These are phyloP conservation scores for Globisporangium takayamanum DNA, from an alignment of 352 stramenopile species.

Conservation along the genomic window DNA sequence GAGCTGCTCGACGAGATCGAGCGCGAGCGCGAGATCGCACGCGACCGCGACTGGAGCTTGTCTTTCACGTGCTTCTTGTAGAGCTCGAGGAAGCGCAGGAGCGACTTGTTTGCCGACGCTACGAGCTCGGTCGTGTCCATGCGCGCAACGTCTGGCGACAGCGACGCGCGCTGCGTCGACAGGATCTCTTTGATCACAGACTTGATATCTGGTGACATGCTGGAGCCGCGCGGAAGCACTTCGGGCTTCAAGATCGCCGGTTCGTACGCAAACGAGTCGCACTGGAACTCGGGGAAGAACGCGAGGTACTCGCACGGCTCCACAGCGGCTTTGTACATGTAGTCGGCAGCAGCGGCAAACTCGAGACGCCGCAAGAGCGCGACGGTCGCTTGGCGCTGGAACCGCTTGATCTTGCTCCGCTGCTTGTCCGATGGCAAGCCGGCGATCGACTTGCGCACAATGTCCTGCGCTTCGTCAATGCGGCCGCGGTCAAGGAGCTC, in stretches of 20 bases:
- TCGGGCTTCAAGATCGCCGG: slow-evolving; percentile 77
- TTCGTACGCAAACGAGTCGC: slow-evolving; percentile 78
- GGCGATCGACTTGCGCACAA: slow-evolving; percentile 78
- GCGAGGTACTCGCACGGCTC: slow-evolving; percentile 83
- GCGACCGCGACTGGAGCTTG: slow-evolving; percentile 37
- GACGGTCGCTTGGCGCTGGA: slow-evolving; percentile 80
- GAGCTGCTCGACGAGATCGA: slow-evolving; percentile 24
- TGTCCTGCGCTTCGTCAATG: slow-evolving; percentile 80
- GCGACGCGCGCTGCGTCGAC: slow-evolving; percentile 28
- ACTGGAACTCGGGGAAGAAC: slow-evolving; percentile 83
- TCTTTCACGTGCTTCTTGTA: slow-evolving; percentile 84
- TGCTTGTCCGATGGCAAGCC: slow-evolving; percentile 75
- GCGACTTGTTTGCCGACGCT: slow-evolving; percentile 50
- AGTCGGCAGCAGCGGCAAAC: slow-evolving; percentile 70
- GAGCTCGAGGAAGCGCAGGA: slow-evolving; percentile 76
- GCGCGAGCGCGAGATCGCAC: slow-evolving; percentile 30
- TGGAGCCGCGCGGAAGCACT: slow-evolving; percentile 68
- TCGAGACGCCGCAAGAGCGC: slow-evolving; percentile 71
- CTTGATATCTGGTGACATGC: slow-evolving; percentile 67
- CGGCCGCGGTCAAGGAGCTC: slow-evolving; percentile 80
- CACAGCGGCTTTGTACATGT: slow-evolving; percentile 82
- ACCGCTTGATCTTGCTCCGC: slow-evolving; percentile 84
- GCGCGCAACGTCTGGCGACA: slow-evolving; percentile 59
- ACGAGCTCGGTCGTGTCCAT: slow-evolving; percentile 51
- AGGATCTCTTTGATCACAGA: slow-evolving; percentile 74